Conservation (phyloP, 257 asterid genomes). For the Nicotiana obtusifolia region DNA sequence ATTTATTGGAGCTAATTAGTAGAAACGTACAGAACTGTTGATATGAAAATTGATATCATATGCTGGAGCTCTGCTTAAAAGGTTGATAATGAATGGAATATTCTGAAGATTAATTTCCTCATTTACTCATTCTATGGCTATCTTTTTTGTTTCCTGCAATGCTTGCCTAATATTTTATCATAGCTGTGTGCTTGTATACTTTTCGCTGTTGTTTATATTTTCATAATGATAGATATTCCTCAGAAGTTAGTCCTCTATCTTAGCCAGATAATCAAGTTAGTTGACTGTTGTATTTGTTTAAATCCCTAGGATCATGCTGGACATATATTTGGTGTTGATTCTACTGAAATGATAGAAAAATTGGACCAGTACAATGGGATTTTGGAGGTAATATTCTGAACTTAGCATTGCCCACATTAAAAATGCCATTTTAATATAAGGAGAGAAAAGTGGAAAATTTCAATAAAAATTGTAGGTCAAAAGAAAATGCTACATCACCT, state of each 20-base stretch:
- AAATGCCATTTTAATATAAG: too few relatives aligned
- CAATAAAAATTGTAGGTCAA: too few relatives aligned
- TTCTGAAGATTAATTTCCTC: not conserved
- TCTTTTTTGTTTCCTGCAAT: too few relatives aligned
- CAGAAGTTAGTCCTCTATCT: not conserved
- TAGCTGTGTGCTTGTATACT: not conserved
- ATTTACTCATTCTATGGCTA: not conserved
- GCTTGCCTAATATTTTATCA: not conserved
- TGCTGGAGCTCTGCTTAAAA: not conserved
- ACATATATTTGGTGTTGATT: conserved; percentile 90
- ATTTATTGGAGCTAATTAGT: not conserved
- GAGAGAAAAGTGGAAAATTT: too few relatives aligned
- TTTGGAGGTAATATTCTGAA: conserved; percentile 41
- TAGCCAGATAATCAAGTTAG: not conserved
- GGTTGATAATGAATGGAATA: not conserved
- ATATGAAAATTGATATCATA: not conserved
- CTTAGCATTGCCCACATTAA: not conserved
- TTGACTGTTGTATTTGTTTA: not conserved
- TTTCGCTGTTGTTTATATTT: not conserved
- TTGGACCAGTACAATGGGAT: conserved; percentile 82
- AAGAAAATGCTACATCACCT: too few relatives aligned
- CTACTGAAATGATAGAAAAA: conserved; percentile 72
- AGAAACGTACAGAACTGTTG: not conserved
- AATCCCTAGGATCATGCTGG: conserved; percentile 91
- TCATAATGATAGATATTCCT: not conserved